phyloP scores from a whole-genome alignment of 2,329 filamentous ascomycete genomes.

The Fusarium chlamydosporum region DNA sequence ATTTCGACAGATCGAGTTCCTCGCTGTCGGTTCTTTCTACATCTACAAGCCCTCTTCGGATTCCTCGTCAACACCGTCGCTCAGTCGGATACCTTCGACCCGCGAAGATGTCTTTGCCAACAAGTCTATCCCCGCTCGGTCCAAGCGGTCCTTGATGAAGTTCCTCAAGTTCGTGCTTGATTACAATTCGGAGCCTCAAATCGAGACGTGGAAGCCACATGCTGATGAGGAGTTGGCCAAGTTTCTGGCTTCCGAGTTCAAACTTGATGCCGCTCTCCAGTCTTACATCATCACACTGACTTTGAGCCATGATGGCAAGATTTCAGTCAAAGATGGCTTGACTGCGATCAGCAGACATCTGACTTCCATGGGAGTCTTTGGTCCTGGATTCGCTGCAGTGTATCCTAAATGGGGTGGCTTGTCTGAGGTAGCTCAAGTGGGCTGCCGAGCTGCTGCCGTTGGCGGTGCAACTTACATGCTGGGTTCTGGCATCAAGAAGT shows the following conservation, averaged over 20 bases:
- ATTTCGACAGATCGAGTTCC: conserved; percentile 91
- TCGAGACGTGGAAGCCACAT: conserved; percentile 70
- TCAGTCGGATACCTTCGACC: conserved; percentile 85
- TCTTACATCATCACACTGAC: conserved; percentile 76
- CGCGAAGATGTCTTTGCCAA: conserved; percentile 93
- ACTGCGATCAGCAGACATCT: conserved; percentile 83
- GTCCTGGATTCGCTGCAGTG: conserved; percentile 88
- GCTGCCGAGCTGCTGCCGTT: conserved; percentile 90
- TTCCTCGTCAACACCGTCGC: conserved; percentile 50
- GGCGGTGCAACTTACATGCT: conserved; percentile 93
- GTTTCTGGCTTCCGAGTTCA: conserved; percentile 74
- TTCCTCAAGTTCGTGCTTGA: conserved; percentile 90
- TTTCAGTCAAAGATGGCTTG: conserved; percentile 76
- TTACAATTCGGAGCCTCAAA: conserved; percentile 71
- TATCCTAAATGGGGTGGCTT: conserved; percentile 94
- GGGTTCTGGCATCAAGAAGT: conserved; percentile 72
- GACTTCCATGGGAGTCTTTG: conserved; percentile 87
- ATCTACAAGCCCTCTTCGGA: conserved; percentile 68
- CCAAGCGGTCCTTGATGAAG: conserved; percentile 92
- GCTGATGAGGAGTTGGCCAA: conserved; percentile 68
- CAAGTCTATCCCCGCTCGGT: conserved; percentile 79
- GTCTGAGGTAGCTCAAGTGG: conserved; percentile 91
- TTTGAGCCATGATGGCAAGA: conserved; percentile 75
- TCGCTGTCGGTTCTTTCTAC: conserved; percentile 94
- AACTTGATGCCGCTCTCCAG: conserved; percentile 77